phyloP scores from a whole-genome alignment of 148 eudicot genomes.

The Pouteria glomerata region DNA sequence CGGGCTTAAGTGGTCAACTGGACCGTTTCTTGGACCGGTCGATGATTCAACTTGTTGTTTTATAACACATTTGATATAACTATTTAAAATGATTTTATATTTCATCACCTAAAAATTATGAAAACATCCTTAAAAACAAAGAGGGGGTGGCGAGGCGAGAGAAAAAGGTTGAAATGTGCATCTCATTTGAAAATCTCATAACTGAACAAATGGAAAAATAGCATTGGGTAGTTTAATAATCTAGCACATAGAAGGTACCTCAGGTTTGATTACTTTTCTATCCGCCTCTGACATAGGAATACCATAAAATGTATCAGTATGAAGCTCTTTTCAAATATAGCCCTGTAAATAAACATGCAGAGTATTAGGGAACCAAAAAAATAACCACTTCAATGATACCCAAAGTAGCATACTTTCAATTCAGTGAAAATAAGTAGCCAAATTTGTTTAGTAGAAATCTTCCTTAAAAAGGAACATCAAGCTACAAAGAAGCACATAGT shows the following conservation, averaged over 20 bases:
- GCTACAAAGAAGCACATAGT: too few relatives aligned
- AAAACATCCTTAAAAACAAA: too few relatives aligned
- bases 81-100: too few relatives aligned
- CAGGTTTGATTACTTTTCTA: slow-evolving; percentile 31
- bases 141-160: too few relatives aligned
- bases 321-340: not conserved
- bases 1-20: too few relatives aligned
- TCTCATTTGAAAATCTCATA: not conserved
- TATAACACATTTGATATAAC: too few relatives aligned
- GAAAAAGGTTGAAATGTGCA: not conserved
- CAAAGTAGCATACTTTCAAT: not conserved
- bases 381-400: not conserved
- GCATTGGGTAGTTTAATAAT: not conserved
- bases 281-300: slow-evolving; percentile 29
- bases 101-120: too few relatives aligned
- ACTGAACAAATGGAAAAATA: not conserved
- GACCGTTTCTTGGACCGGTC: too few relatives aligned
- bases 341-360: slow-evolving; percentile 10
- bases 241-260: slow-evolving; percentile 15
- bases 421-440: not conserved
- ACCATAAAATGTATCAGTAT: not conserved
- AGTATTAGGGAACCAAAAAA: not conserved
- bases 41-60: too few relatives aligned
- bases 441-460: not conserved
- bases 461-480: too few relatives aligned